A percentile compares a stretch with the other conserved stretches of the same genome.
phyloP scores from a whole-genome alignment of 495 filamentous ascomycete species.

The Hyaloscypha bicolor region DNA sequence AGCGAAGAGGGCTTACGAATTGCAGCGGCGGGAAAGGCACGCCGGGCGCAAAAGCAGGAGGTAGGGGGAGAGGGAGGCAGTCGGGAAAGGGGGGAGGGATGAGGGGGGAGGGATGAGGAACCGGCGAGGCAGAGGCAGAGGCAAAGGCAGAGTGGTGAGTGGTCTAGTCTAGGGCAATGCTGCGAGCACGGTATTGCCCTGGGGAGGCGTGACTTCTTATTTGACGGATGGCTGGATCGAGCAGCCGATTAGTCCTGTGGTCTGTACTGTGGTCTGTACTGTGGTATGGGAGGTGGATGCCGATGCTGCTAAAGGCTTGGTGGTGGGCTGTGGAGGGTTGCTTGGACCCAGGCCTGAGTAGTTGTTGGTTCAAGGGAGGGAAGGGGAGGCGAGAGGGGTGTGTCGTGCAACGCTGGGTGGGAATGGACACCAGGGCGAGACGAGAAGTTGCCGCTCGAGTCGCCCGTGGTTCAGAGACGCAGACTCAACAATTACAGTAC shows the following conservation, averaged over 20 bases:
- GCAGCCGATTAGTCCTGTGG: neutral
- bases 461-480: neutral
- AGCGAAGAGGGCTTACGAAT: constrained; percentile 22
- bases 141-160: neutral
- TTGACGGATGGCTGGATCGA: neutral
- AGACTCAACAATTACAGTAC: too few species aligned
- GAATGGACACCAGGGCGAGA: neutral
- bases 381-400: neutral
- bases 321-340: neutral
- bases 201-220: neutral
- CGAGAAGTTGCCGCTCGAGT: neutral
- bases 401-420: neutral
- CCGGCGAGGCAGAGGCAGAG: neutral
- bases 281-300: too few species aligned
- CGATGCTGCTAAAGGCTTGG: neutral
- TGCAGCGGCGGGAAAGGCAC: constrained; percentile 15
- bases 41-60: constrained; percentile 5
- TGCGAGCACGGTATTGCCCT: neutral
- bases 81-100: neutral
- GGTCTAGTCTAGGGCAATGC: too few species aligned
- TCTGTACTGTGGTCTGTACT: too few species aligned
- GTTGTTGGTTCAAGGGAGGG: neutral
- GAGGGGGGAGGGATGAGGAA: neutral
- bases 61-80: neutral
- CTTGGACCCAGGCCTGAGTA: neutral